Evolutionary conservation across 192 early-diverging fungal genomes (phyloP).

Genomic region (Linnemannia exigua): DNA sequence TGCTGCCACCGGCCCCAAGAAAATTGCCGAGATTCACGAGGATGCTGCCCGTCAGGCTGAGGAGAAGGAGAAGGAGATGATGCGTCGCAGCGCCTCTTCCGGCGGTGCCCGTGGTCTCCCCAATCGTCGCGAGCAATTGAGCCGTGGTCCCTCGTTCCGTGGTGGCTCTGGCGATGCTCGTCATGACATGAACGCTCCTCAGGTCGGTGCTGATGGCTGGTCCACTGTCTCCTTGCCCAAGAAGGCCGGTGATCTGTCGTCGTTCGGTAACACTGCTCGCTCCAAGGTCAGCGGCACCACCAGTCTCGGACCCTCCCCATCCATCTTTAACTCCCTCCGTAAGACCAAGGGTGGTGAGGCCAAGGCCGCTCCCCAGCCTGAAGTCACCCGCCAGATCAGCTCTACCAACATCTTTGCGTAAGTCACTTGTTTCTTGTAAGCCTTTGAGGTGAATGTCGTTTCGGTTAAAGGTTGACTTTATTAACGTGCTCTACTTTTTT

Average conservation of each 20-base stretch:
- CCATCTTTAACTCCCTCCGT: slow-evolving; percentile 60
- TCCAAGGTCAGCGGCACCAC: slow-evolving; percentile 61
- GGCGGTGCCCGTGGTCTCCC: slow-evolving; percentile 73
- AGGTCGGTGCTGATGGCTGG: slow-evolving; percentile 78
- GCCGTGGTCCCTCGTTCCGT: slow-evolving; percentile 71
- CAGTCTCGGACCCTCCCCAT: slow-evolving; percentile 70
- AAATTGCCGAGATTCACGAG: slow-evolving; percentile 93
- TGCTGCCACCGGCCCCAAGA: slow-evolving; percentile 84
- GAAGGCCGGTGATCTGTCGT: slow-evolving; percentile 78
- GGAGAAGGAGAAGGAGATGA: slow-evolving; percentile 83
- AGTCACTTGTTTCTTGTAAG: slow-evolving; percentile 58
- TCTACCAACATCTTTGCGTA: slow-evolving; percentile 60
- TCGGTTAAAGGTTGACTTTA: slow-evolving; percentile 52
- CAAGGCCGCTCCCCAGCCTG: slow-evolving; percentile 57
- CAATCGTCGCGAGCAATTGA: slow-evolving; percentile 72
- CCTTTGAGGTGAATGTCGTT: slow-evolving; percentile 61
- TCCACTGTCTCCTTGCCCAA: slow-evolving; percentile 72
- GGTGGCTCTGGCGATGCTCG: slow-evolving; percentile 58
- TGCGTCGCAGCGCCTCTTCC: slow-evolving; percentile 75
- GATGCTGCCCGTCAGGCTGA: slow-evolving; percentile 78
- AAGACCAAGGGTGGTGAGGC: slow-evolving; percentile 62
- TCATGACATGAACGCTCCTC: slow-evolving; percentile 49
- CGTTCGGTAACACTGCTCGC: slow-evolving; percentile 81
- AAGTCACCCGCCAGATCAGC: slow-evolving; percentile 60
- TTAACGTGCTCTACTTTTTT: background rate